Conservation (phyloP, 805 yeast species). For the Cyberlindnera maritima region DNA sequence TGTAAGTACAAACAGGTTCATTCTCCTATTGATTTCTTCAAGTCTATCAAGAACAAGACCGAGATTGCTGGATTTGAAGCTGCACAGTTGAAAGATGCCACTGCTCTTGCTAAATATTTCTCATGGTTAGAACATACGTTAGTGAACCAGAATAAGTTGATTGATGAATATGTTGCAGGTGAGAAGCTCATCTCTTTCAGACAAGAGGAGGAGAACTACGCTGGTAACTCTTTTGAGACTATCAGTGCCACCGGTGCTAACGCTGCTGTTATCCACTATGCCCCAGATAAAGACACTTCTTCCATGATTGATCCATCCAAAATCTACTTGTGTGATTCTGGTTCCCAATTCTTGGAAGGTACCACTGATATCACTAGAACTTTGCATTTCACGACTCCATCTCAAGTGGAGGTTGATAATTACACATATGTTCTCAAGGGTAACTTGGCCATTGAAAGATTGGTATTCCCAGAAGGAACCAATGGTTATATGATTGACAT, state of each 20-base stretch:
- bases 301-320: conserved; percentile 62
- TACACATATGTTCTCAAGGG: conserved; percentile 91
- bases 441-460: conserved; percentile 79
- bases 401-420: conserved; percentile 54
- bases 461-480: conserved; percentile 73
- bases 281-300: conserved; percentile 59
- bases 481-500: conserved; percentile 77
- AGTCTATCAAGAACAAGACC: conserved; percentile 68
- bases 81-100: conserved; percentile 85
- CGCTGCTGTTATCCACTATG: conserved; percentile 73
- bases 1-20: conserved; percentile 38
- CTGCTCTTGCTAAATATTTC: conserved; percentile 67
- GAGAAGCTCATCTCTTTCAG: conserved; percentile 56
- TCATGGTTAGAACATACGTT: conserved; percentile 79
- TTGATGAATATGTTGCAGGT: conserved; percentile 68
- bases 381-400: conserved; percentile 59
- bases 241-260: conserved; percentile 76
- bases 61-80: conserved; percentile 70
- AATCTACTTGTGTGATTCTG: conserved; percentile 81
- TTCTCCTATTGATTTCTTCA: conserved; percentile 65
- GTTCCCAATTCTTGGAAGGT: conserved; percentile 90
- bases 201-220: conserved; percentile 49
- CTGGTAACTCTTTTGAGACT: conserved; percentile 72
- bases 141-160: conserved; percentile 34
- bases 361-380: conserved; percentile 97